Evolutionary conservation across 305 asterid species (phyloP).

Genomic region (Fraxinus paxiana): DNA sequence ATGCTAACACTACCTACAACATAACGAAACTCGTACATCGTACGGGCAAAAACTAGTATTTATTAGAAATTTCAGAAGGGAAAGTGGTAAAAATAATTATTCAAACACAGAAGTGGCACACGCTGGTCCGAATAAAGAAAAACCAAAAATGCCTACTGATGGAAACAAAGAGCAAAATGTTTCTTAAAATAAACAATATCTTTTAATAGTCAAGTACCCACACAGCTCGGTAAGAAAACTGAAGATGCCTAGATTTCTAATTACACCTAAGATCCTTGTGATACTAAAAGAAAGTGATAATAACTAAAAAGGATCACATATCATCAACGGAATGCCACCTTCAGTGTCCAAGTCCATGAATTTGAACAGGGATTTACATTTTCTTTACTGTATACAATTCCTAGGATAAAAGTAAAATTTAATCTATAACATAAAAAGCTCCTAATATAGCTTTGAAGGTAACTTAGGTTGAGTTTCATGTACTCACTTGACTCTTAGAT

Average conservation of each 20-base stretch:
- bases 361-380: background rate
- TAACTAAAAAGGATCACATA: background rate
- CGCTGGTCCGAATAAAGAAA: background rate
- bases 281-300: background rate
- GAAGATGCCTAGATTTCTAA: background rate
- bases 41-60: background rate
- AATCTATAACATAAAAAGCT: background rate
- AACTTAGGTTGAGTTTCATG: background rate
- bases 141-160: background rate
- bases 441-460: background rate
- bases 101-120: background rate
- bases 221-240: background rate
- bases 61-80: background rate
- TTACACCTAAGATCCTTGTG: background rate
- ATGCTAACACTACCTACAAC: no score
- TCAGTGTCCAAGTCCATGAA: background rate
- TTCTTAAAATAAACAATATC: background rate
- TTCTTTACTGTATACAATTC: background rate
- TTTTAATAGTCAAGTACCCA: background rate
- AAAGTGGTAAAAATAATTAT: background rate
- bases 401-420: background rate
- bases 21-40: no score
- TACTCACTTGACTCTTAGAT: background rate
- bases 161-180: background rate
- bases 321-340: background rate